A percentile compares a stretch with the other conserved stretches of the same genome.
Evolutionary conservation across 164 flowering plant genomes (phyloP).

Genomic region (Pachysandra terminalis): DNA sequence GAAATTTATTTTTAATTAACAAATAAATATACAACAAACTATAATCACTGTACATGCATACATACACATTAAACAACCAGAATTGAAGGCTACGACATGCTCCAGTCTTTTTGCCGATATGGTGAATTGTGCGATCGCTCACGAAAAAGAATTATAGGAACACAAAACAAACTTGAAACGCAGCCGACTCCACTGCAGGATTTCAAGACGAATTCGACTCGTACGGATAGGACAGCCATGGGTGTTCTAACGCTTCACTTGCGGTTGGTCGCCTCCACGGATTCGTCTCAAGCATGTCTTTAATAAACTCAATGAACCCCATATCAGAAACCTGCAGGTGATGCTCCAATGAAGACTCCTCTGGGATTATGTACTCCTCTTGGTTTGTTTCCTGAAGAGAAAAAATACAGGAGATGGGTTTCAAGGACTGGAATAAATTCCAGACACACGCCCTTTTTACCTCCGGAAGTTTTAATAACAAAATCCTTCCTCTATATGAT

Average conservation of each 20-base stretch:
- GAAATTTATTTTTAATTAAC: conserved; percentile 1
- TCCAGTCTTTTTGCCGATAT: conserved; percentile 1
- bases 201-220: conserved; percentile 7
- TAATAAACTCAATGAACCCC: conserved; percentile 52
- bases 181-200: neutral
- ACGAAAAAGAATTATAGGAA: no score
- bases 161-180: neutral
- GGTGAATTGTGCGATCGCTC: no score
- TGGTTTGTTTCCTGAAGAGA: conserved; percentile 59
- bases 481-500: neutral
- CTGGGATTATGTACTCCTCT: conserved; percentile 66
- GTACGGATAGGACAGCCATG: conserved; percentile 71
- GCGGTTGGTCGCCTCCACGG: conserved; percentile 77
- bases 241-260: conserved; percentile 70
- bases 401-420: no score
- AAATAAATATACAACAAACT: conserved; percentile 1
- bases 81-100: conserved; percentile 1
- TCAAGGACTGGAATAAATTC: neutral
- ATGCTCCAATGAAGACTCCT: conserved; percentile 58
- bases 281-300: conserved; percentile 60
- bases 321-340: conserved; percentile 52
- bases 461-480: neutral
- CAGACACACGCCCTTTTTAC: neutral
- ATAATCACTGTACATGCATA: conserved; percentile 4
- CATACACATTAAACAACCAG: conserved; percentile 10